phyloP scores from a whole-genome alignment of 179 eudicot genomes.

The Heliamphora pulchella region DNA sequence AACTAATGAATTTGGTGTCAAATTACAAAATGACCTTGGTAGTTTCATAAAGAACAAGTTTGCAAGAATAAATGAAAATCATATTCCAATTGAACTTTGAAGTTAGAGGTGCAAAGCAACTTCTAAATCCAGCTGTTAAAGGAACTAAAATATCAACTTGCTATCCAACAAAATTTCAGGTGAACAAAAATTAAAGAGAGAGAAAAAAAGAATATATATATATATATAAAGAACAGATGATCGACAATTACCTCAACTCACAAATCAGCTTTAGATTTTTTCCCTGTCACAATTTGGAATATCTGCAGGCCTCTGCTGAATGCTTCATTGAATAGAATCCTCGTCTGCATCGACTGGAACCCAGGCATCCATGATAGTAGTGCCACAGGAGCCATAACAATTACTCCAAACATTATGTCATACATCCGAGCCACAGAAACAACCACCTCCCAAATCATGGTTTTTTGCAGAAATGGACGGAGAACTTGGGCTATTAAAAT shows the following conservation, averaged over 20 bases:
- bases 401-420: slow-evolving; percentile 73
- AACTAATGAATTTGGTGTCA: background rate
- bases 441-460: slow-evolving; percentile 72
- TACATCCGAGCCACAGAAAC: slow-evolving; percentile 82
- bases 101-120: background rate
- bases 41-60: background rate
- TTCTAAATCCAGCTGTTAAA: background rate
- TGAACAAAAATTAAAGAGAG: background rate
- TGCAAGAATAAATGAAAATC: background rate
- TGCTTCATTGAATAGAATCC: slow-evolving; percentile 89
- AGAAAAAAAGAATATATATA: too few species aligned
- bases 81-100: background rate
- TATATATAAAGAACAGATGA: too few species aligned
- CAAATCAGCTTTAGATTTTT: slow-evolving; percentile 28
- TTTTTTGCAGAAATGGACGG: slow-evolving; percentile 71
- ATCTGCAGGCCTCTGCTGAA: slow-evolving; percentile 92
- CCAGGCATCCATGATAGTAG: slow-evolving; percentile 97
- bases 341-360: slow-evolving; percentile 91
- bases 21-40: background rate
- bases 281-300: slow-evolving; percentile 75
- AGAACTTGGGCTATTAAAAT: slow-evolving; percentile 81
- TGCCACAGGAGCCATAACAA: slow-evolving; percentile 88
- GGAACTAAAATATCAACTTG: background rate
- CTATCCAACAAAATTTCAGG: background rate
- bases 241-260: slow-evolving; percentile 23